These are phyloP conservation scores for Capronia epimyces DNA, from an alignment of 2,329 filamentous ascomycete species.

Conservation along the genomic window DNA sequence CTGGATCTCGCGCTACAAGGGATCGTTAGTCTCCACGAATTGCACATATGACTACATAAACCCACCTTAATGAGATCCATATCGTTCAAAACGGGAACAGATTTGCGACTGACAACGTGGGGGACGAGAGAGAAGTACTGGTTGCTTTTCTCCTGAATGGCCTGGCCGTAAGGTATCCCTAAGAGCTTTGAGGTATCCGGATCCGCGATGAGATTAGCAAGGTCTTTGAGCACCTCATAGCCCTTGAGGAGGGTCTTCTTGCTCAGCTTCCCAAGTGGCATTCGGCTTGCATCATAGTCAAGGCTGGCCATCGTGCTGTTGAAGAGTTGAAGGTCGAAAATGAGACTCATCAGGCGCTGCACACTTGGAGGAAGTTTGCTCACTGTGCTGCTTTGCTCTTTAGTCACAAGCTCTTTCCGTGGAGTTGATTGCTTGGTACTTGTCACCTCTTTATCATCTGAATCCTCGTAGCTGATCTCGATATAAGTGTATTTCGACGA, in stretches of 20 bases:
- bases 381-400: constrained; percentile 27
- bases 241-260: constrained; percentile 69
- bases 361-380: constrained; percentile 57
- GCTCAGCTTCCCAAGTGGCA: constrained; percentile 79
- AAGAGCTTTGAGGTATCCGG: too few relatives aligned
- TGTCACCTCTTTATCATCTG: constrained; percentile 48
- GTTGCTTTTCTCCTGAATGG: constrained; percentile 64
- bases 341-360: constrained; percentile 68
- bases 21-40: neutral
- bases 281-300: constrained; percentile 54
- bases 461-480: constrained; percentile 70
- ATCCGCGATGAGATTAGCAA: constrained; percentile 62
- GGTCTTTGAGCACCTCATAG: constrained; percentile 69
- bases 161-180: constrained; percentile 37
- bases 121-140: constrained; percentile 77
- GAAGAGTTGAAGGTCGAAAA: constrained; percentile 75
- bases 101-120: constrained; percentile 67
- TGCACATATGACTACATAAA: neutral
- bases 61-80: constrained; percentile 24
- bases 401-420: constrained; percentile 24
- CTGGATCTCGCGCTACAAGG: constrained; percentile 22
- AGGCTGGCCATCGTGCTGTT: constrained; percentile 46
- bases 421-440: constrained; percentile 20
- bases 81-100: constrained; percentile 17
- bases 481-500: constrained; percentile 70